Conservation (phyloP, 2,329 filamentous ascomycete species). For the Ceratocystis lukuohia region DNA sequence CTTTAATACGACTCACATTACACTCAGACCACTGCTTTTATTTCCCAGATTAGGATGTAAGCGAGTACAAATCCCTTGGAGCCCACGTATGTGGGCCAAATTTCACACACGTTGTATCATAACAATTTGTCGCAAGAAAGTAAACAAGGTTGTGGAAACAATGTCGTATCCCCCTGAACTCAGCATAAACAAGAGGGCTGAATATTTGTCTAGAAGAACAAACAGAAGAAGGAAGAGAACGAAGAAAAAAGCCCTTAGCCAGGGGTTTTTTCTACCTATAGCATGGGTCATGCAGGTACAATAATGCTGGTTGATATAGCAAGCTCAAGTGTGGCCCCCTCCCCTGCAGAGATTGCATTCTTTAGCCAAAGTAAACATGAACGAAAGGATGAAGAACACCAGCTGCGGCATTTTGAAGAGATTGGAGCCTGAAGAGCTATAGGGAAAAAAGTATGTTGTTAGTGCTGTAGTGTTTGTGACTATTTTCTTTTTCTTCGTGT, state of each 20-base stretch:
- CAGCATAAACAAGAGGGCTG: neutral
- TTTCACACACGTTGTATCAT: neutral
- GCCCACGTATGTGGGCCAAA: neutral
- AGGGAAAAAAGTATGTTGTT: neutral
- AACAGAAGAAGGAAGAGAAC: slow-evolving; percentile 7
- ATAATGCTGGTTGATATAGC: neutral
- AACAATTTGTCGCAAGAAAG: neutral
- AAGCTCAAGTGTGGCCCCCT: neutral
- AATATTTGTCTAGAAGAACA: slow-evolving; percentile 3
- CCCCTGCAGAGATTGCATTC: neutral
- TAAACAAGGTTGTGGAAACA: neutral
- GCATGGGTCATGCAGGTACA: slow-evolving; percentile 9
- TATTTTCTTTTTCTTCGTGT: too few relatives aligned
- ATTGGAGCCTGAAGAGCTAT: neutral
- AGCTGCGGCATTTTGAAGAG: neutral
- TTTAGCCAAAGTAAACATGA: neutral
- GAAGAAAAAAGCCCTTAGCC: neutral
- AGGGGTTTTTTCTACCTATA: neutral
- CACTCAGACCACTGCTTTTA: too few relatives aligned
- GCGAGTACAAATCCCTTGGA: neutral
- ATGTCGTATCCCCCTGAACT: neutral
- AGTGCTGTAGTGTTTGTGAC: neutral
- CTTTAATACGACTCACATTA: too few relatives aligned
- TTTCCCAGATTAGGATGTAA: neutral
- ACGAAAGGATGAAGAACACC: neutral